Base-by-base conservation (phyloP, 306 rosid genomes). In the Cucumis cinereus region DNA sequence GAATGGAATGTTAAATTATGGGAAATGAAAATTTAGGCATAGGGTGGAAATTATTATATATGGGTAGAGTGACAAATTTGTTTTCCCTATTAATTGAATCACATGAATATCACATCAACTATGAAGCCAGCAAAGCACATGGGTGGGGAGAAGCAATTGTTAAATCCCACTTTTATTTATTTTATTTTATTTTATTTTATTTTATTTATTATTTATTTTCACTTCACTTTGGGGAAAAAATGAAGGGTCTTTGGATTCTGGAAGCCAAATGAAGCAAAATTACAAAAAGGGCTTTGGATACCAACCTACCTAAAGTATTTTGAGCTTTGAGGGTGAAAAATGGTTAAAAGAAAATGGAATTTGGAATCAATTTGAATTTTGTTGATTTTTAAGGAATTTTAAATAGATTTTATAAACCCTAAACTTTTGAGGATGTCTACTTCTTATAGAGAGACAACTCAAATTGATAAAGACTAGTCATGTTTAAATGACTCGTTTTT, bases 81-180 rank as follows among this genome's bases (percentile, higher is more conserved):
- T 72, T 72, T 49, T 8, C 14, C 76, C 45, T 50, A 30, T 72
- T 72, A 72, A 55, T 9, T 49, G 74, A 72, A 79, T 77, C 84
- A 81, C 88, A 79, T 88, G 83, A 82, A 68, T 4, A 50, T 75
- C 28, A 72, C 77, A 80, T 8, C 9, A 68, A n/a, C n/a, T n/a
- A n/a, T n/a, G n/a, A n/a, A 75, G 45, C 36, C 63, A 7, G 86
- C 36, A 68, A 22, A 22, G 35, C 91, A 88, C 84, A 84, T 88
- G 85, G 79, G 89, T 83, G 87, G 90, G 84, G n/a, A 62, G 12
- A 52, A 55, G 49, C 41, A 45, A 45, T 55, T 72, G 75, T 82
- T 77, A 82, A 79, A 77, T 71, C 62, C 52, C 68, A 71, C 38
- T 71, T 14, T 28, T 50, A 5, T 70, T 49, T n/a, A n/a, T n/a